These are phyloP conservation scores for Luvunga scandens DNA, from an alignment of 345 rosid genomes.

Conservation along the genomic window DNA sequence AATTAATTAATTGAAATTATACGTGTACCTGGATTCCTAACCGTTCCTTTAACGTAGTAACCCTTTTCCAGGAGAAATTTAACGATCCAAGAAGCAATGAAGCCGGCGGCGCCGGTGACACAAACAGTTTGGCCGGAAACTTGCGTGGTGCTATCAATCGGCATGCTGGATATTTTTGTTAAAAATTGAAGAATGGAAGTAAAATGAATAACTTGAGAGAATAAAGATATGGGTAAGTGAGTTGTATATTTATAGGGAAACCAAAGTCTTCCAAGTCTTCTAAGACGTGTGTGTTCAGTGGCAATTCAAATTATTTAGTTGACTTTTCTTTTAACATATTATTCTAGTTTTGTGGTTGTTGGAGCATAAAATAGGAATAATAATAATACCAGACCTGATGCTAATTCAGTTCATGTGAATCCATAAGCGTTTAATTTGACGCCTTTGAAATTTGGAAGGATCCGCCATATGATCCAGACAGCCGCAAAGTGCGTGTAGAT, in stretches of 20 bases:
- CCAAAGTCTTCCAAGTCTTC: neutral
- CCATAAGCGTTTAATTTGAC: no score
- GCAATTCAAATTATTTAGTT: no score
- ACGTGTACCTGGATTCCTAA: constrained; percentile 70
- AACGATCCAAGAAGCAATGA: constrained; percentile 96
- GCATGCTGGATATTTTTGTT: constrained; percentile 30
- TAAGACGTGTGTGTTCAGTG: no score
- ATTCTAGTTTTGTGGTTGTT: no score
- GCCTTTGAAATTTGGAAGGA: no score
- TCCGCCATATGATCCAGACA: no score
- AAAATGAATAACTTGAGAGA: neutral
- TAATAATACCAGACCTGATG: no score
- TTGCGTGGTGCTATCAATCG: constrained; percentile 32
- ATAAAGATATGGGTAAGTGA: neutral
- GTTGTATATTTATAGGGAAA: neutral
- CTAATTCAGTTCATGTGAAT: no score
- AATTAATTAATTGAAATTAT: no score
- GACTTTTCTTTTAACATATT: no score
- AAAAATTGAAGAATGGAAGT: neutral
- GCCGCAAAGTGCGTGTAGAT: no score
- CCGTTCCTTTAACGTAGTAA: constrained; percentile 81
- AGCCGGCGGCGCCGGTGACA: constrained; percentile 99
- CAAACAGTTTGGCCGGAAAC: constrained; percentile 62
- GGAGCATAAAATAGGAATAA: no score
- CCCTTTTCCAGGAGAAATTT: constrained; percentile 79